phyloP scores from a whole-genome alignment of 169 alveolate species.

The Toxoplasma gondii region DNA sequence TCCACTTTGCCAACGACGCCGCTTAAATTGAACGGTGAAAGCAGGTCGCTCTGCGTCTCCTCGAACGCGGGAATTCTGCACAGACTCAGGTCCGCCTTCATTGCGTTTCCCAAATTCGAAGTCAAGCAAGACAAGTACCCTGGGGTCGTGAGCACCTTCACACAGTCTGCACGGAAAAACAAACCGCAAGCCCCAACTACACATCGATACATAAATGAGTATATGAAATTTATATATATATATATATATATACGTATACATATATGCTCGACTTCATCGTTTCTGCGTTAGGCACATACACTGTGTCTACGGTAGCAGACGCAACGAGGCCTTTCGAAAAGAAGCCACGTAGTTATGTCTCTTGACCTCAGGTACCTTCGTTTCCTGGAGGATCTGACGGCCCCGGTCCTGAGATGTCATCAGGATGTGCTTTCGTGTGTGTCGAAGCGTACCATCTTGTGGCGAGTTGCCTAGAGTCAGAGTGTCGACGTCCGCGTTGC shows the following conservation, averaged over 20 bases:
- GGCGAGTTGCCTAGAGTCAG: neutral
- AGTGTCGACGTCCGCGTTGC: slow-evolving; percentile 34
- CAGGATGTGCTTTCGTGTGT: neutral
- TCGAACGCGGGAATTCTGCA: slow-evolving; percentile 21
- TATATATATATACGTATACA: too few relatives aligned
- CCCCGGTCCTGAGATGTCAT: too few relatives aligned
- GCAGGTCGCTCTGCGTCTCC: neutral
- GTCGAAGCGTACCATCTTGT: neutral
- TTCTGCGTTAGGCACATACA: too few relatives aligned
- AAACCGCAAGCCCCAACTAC: too few relatives aligned
- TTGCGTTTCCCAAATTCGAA: neutral
- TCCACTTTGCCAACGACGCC: slow-evolving; percentile 21
- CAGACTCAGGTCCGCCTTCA: neutral
- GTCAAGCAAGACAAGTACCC: neutral
- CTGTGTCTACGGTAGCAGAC: too few relatives aligned
- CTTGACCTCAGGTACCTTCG: too few relatives aligned
- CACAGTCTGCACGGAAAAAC: neutral
- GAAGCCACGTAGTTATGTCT: too few relatives aligned
- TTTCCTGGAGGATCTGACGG: too few relatives aligned
- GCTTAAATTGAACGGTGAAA: slow-evolving; percentile 12
- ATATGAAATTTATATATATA: too few relatives aligned
- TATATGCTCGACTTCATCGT: too few relatives aligned
- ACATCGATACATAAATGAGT: too few relatives aligned
- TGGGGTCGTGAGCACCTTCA: neutral
- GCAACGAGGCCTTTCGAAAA: too few relatives aligned